Evolutionary conservation across 148 eudicot species (phyloP).

Genomic region (Rhododendron ovatum): DNA sequence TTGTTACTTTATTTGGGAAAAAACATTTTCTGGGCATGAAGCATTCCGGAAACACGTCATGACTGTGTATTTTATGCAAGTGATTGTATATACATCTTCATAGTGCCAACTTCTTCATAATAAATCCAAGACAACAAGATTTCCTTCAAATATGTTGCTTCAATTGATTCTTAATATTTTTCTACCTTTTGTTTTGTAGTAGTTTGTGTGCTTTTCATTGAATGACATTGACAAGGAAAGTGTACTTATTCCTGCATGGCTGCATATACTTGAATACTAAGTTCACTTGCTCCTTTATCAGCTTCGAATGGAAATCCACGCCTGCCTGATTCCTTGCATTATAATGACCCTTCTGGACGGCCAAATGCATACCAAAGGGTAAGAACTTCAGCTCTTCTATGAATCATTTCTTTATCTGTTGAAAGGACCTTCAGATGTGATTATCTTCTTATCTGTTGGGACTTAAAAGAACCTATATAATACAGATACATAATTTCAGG

Average conservation of each 20-base stretch:
- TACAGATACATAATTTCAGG: conserved; percentile 41
- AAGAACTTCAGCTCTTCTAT: conserved; percentile 17
- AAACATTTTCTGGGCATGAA: background rate
- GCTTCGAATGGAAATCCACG: conserved; percentile 99
- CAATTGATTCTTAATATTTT: background rate
- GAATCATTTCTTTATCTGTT: background rate
- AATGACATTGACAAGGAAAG: background rate
- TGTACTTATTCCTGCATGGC: background rate
- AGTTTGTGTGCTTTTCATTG: background rate
- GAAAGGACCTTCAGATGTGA: conserved; percentile 2
- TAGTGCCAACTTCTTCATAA: background rate
- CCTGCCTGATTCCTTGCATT: conserved; percentile 94
- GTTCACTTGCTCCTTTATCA: conserved; percentile 32
- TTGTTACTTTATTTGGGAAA: background rate
- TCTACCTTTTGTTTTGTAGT: background rate
- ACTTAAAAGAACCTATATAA: conserved; percentile 4
- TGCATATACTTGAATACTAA: conserved; percentile 10
- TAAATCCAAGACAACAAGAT: background rate
- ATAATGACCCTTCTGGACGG: conserved; percentile 94
- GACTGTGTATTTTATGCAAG: background rate
- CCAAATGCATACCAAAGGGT: conserved; percentile 98
- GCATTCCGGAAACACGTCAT: background rate
- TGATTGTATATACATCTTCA: background rate
- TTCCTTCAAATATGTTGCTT: no score
- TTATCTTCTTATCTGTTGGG: background rate